Conservation (phyloP, 441 rosid genomes). For the Gossypium gossypioides region DNA sequence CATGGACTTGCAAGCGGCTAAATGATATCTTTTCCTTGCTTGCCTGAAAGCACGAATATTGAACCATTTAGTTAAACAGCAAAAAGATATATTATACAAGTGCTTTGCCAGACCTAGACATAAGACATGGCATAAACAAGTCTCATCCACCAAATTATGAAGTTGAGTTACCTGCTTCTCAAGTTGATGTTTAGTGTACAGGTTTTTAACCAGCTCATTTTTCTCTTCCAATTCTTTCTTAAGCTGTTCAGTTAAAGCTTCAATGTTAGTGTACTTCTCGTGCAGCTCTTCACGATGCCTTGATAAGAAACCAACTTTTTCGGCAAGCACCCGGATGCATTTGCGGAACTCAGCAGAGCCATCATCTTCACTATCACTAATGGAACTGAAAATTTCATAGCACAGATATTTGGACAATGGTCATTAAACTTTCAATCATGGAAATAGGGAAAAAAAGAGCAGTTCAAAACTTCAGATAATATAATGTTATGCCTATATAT, state of each 20-base stretch:
- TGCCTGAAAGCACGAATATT: conserved; percentile 40
- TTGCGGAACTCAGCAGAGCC: conserved; percentile 56
- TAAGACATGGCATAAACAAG: not conserved
- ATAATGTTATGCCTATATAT: not conserved
- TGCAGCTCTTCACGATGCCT: conserved; percentile 67
- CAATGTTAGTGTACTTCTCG: conserved; percentile 58
- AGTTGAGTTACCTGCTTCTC: conserved; percentile 77
- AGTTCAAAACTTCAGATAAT: not conserved
- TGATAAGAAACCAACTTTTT: conserved; percentile 66
- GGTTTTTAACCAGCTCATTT: conserved; percentile 56
- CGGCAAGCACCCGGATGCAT: conserved; percentile 67
- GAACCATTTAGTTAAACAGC: not conserved
- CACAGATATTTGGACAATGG: conserved; percentile 14
- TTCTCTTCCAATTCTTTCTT: conserved; percentile 72
- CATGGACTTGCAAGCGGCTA: conserved; percentile 73
- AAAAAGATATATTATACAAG: not conserved
- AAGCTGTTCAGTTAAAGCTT: conserved; percentile 64
- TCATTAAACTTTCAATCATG: conserved; percentile 11
- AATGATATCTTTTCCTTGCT: conserved; percentile 90
- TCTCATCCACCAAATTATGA: not conserved
- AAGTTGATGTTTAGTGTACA: conserved; percentile 74
- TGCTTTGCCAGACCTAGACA: not conserved
- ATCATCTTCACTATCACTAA: conserved; percentile 65
- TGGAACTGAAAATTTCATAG: conserved; percentile 43
- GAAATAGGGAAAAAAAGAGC: not conserved